These are phyloP conservation scores for Filobasidium floriforme DNA, from an alignment of 768 basidiomycete species.

Conservation along the genomic window DNA sequence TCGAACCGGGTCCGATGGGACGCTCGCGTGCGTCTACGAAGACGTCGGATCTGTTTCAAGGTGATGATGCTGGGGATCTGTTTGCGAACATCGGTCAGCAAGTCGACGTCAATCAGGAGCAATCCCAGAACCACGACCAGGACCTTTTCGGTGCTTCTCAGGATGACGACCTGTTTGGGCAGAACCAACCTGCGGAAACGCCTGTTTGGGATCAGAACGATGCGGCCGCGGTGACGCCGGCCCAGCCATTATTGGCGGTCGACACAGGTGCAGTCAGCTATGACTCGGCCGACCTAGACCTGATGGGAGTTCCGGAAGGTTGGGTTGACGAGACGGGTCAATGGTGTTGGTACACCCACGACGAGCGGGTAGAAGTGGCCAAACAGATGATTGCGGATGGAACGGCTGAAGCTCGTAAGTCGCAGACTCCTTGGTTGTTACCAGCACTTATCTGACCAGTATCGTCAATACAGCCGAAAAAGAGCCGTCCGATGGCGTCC, in stretches of 20 bases:
- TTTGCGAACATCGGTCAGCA: neutral
- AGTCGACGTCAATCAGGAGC: neutral
- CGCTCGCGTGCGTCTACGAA: neutral
- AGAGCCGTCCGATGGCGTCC: neutral
- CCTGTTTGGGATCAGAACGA: neutral
- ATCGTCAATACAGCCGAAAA: neutral
- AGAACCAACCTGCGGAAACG: neutral
- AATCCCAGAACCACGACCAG: neutral
- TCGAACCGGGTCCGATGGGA: neutral
- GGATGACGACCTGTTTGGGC: neutral
- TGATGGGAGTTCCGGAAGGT: slow-evolving; percentile 38
- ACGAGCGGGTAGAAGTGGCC: slow-evolving; percentile 30
- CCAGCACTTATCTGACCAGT: neutral
- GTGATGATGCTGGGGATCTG: slow-evolving; percentile 2
- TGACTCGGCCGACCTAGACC: slow-evolving; percentile 29
- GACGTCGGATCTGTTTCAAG: neutral
- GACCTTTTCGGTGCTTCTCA: neutral
- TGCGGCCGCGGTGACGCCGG: neutral
- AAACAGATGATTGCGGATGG: slow-evolving; percentile 13
- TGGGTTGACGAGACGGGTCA: slow-evolving; percentile 41
- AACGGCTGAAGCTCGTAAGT: slow-evolving; percentile 8
- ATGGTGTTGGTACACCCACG: slow-evolving; percentile 42
- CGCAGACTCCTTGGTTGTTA: neutral
- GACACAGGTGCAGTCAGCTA: neutral
- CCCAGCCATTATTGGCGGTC: neutral